Percentiles rank a stretch among this genome's conserved stretches.
These are phyloP conservation scores for Sarcocystis neurona DNA, from an alignment of 169 alveolate genomes.

Conservation along the genomic window DNA sequence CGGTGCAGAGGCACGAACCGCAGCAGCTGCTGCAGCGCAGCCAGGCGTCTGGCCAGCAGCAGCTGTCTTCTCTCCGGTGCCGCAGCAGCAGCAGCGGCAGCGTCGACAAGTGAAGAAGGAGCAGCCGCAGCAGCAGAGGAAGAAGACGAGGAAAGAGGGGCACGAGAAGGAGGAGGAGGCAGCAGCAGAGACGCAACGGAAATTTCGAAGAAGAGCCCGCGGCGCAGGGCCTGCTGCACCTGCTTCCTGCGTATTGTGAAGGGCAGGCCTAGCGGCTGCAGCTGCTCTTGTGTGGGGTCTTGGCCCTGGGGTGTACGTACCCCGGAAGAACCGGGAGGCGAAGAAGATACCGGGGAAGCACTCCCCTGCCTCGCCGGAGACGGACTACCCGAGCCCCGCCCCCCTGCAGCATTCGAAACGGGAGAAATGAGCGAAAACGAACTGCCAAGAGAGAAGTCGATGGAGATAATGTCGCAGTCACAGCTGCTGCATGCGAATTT, in stretches of 20 bases:
- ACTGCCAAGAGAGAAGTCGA: slow-evolving; percentile 32
- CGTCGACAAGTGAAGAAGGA: neutral
- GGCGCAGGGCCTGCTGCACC: slow-evolving; percentile 43
- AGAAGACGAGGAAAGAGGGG: neutral
- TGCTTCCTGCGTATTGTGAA: slow-evolving; percentile 39
- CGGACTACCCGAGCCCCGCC: too few species aligned
- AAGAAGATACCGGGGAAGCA: too few species aligned
- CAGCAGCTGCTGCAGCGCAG: slow-evolving; percentile 36
- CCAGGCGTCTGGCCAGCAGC: too few species aligned
- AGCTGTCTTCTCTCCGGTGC: too few species aligned
- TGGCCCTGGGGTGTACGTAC: too few species aligned
- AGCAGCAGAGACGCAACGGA: slow-evolving; percentile 5
- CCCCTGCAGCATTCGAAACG: too few species aligned
- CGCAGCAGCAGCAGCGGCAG: neutral
- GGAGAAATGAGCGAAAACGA: neutral
- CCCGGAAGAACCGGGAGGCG: too few species aligned
- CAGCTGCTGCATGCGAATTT: slow-evolving; percentile 43
- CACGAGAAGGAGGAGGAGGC: neutral
- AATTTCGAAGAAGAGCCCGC: slow-evolving; percentile 47
- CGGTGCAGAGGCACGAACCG: slow-evolving; percentile 46
- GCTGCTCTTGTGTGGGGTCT: too few species aligned
- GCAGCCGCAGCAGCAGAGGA: neutral
- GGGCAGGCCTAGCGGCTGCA: neutral
- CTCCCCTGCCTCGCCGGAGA: too few species aligned
- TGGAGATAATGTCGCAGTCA: slow-evolving; percentile 24